phyloP scores from a whole-genome alignment of 352 stramenopile genomes.

The Blastocystis sp. region DNA sequence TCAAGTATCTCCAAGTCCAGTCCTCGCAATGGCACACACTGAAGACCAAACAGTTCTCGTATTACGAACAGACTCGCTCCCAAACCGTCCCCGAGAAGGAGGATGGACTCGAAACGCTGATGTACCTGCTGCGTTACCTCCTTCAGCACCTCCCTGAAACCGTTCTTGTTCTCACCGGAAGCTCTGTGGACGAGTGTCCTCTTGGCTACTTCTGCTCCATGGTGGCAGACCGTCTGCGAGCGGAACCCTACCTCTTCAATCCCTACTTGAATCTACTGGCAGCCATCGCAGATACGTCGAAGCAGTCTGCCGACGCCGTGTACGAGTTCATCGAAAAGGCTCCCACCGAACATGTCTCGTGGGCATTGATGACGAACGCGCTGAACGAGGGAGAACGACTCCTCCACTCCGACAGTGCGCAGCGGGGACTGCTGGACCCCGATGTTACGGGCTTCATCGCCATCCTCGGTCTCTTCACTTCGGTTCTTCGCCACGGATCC shows the following conservation, averaged over 20 bases:
- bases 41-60: slow-evolving; percentile 24
- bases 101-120: slow-evolving; percentile 20
- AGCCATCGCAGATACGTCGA: neutral
- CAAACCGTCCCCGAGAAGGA: neutral
- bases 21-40: slow-evolving; percentile 44
- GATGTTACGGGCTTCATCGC: slow-evolving; percentile 39
- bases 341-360: slow-evolving; percentile 32
- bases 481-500: neutral
- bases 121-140: slow-evolving; percentile 22
- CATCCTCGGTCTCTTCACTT: slow-evolving; percentile 1
- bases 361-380: slow-evolving; percentile 23
- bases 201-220: slow-evolving; percentile 43
- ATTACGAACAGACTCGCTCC: neutral
- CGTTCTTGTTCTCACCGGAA: neutral
- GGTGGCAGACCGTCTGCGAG: neutral
- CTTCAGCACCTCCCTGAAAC: neutral
- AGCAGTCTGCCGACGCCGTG: neutral
- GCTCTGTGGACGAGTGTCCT: slow-evolving; percentile 14
- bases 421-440: slow-evolving; percentile 13
- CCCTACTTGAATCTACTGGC: slow-evolving; percentile 14
- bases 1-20: slow-evolving; percentile 8
- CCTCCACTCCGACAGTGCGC: neutral
- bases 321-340: slow-evolving; percentile 44
- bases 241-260: slow-evolving; percentile 52
- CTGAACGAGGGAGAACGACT: slow-evolving; percentile 19